Base-by-base conservation (phyloP, 192 early-diverging fungal genomes). In the Rhizoclosmatium sp. region DNA sequence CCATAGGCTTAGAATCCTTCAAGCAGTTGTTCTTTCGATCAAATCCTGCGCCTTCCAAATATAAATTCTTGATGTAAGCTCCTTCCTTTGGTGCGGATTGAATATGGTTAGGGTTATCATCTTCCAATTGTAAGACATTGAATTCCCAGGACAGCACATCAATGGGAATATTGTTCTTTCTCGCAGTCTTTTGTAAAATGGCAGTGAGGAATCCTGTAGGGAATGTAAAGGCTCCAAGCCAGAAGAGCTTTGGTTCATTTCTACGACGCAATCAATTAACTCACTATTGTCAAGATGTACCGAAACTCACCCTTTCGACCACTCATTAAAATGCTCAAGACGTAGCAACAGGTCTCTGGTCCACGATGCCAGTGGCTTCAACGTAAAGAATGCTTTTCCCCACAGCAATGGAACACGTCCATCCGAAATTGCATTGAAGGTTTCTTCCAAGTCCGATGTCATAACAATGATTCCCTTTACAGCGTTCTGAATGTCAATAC, bases 41-140 rank as follows among this genome's bases (percentile, higher is more conserved):
- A 87, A 87, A 91, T 88, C 85, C 86, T 47, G 90, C 90, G n/a
- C 90, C 90, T 77, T 91, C 90, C 39, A 91, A 72, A 76, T 87
- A 91, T 31, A 91, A 47, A 41, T 83, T 83, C 54, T 85, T 80
- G 51, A 91, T 85, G 65, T 91, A 91, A 12, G 89, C 87, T 19
- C 90, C 90, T 40, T 91, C 90, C 71, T 91, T 91, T 12, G 85
- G 84, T 31, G 65, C 79, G 39, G 71, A 74, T 71, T 84, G 84
- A 19, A 86, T 66, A 51, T 85, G 83, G 65, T 83, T 81, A 51
- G 84, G 83, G 65, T 83, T 81, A 40, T 90, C 89, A 66, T 89
- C 89, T 74, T 89, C 87, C 16, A 89, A 82, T 65, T 90, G 88
- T 42, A 91, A 71, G 5, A 89, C 85, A n/a, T 81, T 82, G 72